Evolutionary conservation across 306 rosid species (phyloP).

Genomic region (Arachis stenosperma): DNA sequence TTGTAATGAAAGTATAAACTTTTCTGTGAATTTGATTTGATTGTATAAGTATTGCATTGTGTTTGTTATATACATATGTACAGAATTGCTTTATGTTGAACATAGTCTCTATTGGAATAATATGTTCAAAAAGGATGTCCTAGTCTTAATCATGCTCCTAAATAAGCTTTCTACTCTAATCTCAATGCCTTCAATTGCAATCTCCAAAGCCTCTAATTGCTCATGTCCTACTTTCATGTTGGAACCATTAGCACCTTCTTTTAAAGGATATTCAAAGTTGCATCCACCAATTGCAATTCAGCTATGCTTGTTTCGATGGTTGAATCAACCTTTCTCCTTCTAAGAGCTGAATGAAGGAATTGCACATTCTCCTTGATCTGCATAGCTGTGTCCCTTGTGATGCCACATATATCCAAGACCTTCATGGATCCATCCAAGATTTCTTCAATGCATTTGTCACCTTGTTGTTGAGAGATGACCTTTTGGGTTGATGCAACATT

Average conservation of each 20-base stretch:
- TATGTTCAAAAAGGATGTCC: slow-evolving; percentile 66
- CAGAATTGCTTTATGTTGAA: not conserved
- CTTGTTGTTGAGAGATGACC: slow-evolving; percentile 47
- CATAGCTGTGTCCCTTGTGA: slow-evolving; percentile 51
- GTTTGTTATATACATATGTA: slow-evolving; percentile 19
- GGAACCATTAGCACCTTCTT: slow-evolving; percentile 30
- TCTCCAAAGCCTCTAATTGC: slow-evolving; percentile 57
- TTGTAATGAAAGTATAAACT: not conserved
- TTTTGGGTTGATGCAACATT: slow-evolving; percentile 61
- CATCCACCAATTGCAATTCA: slow-evolving; percentile 49
- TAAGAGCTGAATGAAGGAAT: slow-evolving; percentile 61
- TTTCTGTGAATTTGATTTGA: slow-evolving; percentile 38
- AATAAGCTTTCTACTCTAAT: slow-evolving; percentile 57
- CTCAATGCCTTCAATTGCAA: slow-evolving; percentile 56
- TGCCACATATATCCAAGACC: slow-evolving; percentile 67
- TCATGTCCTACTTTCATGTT: slow-evolving; percentile 43
- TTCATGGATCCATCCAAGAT: slow-evolving; percentile 64
- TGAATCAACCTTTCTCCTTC: slow-evolving; percentile 70
- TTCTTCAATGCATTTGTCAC: slow-evolving; percentile 52
- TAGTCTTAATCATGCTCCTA: slow-evolving; percentile 62
- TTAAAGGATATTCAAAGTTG: slow-evolving; percentile 30
- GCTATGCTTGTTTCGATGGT: slow-evolving; percentile 45
- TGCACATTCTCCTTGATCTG: slow-evolving; percentile 59
- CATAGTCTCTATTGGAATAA: slow-evolving; percentile 46
- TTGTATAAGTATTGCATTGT: not conserved